Base-by-base conservation (phyloP, 2,329 filamentous ascomycete species). In the Neoscytalidium dimidiatum region DNA sequence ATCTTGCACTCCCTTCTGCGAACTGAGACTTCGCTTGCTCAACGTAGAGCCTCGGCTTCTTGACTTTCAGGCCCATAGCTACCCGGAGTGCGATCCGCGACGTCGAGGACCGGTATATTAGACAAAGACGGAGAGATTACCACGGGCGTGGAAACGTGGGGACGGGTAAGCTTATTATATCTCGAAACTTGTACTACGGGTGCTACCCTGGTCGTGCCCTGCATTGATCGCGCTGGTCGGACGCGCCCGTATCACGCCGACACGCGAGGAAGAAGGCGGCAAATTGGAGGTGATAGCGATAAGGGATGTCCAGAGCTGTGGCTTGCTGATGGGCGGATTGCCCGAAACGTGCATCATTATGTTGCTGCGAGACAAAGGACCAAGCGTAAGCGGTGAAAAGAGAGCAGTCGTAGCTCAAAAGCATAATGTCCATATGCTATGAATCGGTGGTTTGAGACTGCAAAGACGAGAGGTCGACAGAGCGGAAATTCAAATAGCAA, bases 1-100 rank as follows among this genome's bases (percentile, higher is more conserved):
- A 64, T 33, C 63, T 49, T 9, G 53, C 52, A 29, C 52, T 60
- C 1, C 77, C 76, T 58, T 77, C 74, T 5, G 81, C 79, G 70
- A 84, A 84, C 2, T 78, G 76, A 5, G 81, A 83, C 57, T 76
- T 73, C 1, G 78, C 72, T 69, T 83, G 81, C 26, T 79, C 73
- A 43, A 84, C 81, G 60, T 75, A 75, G 51, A 83, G 72, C 64
- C 74, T 75, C 44, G 81, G 81, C 58, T 72, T 71, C 38, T 21
- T 57, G 41, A 64, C 26, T 21, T 44, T 35, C 38, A 57, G 29
- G 26, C 38, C 38, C 61, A 53, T 63, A 2, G 23, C 48, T n/a
- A 13, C 56, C 33, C 9, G 14, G 7, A 33, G 44, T 3, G 1
- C 14, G 11, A 17, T 19, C 21, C 21, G 9, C 28, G 7, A 28